phyloP scores from a whole-genome alignment of 305 asterid species.

The Fraxinus sp. region DNA sequence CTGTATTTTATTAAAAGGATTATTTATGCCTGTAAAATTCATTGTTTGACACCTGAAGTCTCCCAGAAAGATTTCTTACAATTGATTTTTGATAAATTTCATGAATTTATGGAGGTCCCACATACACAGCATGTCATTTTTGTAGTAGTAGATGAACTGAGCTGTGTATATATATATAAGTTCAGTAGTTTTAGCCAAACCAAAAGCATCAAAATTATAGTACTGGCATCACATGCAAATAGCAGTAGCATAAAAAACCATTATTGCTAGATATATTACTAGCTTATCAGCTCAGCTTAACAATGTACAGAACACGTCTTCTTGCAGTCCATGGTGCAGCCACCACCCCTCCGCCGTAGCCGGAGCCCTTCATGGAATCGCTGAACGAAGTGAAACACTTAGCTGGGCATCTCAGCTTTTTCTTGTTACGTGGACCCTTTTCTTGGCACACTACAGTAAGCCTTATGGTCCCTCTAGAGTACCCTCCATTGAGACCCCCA shows the following conservation, averaged over 20 bases:
- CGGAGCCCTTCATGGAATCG: conserved; percentile 72
- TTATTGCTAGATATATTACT: not conserved
- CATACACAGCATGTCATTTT: not conserved
- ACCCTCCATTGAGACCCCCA: conserved; percentile 79
- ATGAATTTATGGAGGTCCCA: not conserved
- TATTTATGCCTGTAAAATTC: conserved; percentile 17
- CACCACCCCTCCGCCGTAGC: conserved; percentile 83
- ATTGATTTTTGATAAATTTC: not conserved
- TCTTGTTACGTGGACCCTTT: conserved; percentile 69
- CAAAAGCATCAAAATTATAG: conserved; percentile 28
- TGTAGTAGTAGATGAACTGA: not conserved
- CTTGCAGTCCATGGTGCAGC: conserved; percentile 79
- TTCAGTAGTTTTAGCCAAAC: not conserved
- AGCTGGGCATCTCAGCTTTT: conserved; percentile 71
- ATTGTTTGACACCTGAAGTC: conserved; percentile 6
- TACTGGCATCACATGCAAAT: conserved; percentile 7
- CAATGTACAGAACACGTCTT: conserved; percentile 69
- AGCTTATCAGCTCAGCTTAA: conserved; percentile 23
- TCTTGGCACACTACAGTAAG: conserved; percentile 44
- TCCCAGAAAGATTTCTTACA: not conserved
- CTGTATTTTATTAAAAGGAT: not conserved
- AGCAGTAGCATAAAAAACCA: not conserved
- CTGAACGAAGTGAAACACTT: conserved; percentile 70
- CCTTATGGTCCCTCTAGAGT: conserved; percentile 32
- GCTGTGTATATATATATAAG: conserved; percentile 10